These are phyloP conservation scores for Schoenoplectus tabernaemontani DNA, from an alignment of 202 grass and related monocot species.

Conservation along the genomic window DNA sequence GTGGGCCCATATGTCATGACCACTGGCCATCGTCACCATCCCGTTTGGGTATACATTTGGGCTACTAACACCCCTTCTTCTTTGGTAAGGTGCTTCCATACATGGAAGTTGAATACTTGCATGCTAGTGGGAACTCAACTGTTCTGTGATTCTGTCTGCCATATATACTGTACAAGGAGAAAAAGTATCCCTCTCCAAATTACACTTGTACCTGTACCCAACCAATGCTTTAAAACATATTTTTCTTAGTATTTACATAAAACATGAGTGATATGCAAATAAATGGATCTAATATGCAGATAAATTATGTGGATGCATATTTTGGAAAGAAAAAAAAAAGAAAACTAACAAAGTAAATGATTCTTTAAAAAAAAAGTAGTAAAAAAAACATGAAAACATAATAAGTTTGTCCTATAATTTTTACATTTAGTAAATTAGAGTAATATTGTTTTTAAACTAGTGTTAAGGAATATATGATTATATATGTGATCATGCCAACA, in stretches of 20 bases:
- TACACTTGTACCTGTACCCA: background rate
- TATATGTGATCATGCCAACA: too few relatives aligned
- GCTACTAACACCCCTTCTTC: background rate
- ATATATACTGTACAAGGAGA: background rate
- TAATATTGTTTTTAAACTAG: too few relatives aligned
- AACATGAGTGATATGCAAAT: background rate
- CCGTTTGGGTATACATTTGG: conserved; percentile 12
- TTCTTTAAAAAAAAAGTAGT: too few relatives aligned
- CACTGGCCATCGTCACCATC: background rate
- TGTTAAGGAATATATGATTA: too few relatives aligned
- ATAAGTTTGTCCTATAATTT: too few relatives aligned
- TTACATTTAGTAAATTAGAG: too few relatives aligned
- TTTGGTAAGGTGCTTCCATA: conserved; percentile 16
- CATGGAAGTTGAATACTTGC: conserved; percentile 18
- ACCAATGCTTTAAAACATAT: too few relatives aligned
- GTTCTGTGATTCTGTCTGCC: conserved; percentile 21
- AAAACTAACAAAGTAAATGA: too few relatives aligned
- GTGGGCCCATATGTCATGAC: background rate
- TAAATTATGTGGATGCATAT: too few relatives aligned
- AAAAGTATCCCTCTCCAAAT: background rate
- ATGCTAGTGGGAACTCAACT: background rate
- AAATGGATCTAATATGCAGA: background rate
- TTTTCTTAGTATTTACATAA: too few relatives aligned
- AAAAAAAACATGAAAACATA: too few relatives aligned
- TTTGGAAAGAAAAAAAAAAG: too few relatives aligned